Evolutionary conservation across 2,329 filamentous ascomycete genomes (phyloP).

Genomic region (Coniosporium tulheliwenetii): DNA sequence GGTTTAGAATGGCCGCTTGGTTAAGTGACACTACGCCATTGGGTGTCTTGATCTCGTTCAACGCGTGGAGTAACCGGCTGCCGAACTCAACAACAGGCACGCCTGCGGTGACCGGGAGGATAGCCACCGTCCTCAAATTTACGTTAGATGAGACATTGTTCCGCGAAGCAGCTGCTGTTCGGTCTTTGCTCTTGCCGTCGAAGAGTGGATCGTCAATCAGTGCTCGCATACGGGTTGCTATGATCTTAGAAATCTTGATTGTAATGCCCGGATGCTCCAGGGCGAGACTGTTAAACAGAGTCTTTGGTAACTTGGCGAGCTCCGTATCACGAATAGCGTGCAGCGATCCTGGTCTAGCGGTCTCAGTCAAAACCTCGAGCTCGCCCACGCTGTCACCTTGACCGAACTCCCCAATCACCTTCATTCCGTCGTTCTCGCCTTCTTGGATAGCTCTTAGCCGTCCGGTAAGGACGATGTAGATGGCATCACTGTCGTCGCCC

Average conservation of each 20-base stretch:
- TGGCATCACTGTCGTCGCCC: constrained; percentile 90
- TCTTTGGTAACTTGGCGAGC: constrained; percentile 87
- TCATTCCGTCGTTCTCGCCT: constrained; percentile 63
- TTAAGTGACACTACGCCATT: constrained; percentile 88
- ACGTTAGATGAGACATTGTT: constrained; percentile 67
- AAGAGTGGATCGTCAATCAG: constrained; percentile 68
- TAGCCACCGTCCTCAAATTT: constrained; percentile 83
- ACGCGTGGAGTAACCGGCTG: constrained; percentile 71
- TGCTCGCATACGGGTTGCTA: constrained; percentile 84
- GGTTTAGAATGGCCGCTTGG: constrained; percentile 84
- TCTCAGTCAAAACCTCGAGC: constrained; percentile 92
- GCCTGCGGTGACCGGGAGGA: constrained; percentile 78
- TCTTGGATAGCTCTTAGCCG: constrained; percentile 75
- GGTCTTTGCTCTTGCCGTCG: constrained; percentile 44
- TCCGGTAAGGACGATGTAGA: constrained; percentile 94
- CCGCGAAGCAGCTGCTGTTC: constrained; percentile 36
- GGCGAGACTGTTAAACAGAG: constrained; percentile 91
- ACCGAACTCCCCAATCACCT: constrained; percentile 80
- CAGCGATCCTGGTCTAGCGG: constrained; percentile 72
- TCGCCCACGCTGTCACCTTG: constrained; percentile 97
- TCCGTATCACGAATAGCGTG: constrained; percentile 96
- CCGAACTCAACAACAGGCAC: constrained; percentile 93
- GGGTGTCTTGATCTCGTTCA: constrained; percentile 75
- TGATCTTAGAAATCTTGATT: constrained; percentile 98
- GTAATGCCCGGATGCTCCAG: constrained; percentile 96